Base-by-base conservation (phyloP, 1,284 basidiomycete species). In the Coniferiporia weirii region DNA sequence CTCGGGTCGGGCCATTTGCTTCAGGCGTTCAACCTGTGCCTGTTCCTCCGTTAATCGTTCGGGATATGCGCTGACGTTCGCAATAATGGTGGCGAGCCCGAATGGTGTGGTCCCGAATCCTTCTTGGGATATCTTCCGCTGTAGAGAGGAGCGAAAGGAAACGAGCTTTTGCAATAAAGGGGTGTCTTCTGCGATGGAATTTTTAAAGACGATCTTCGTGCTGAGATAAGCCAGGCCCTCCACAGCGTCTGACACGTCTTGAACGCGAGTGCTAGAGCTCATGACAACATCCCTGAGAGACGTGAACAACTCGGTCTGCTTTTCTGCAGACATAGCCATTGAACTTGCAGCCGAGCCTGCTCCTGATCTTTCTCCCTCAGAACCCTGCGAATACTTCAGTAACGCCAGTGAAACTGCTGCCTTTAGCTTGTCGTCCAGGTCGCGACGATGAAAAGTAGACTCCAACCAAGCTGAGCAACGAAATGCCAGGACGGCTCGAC, bases 171-270 rank as follows among this genome's bases (percentile, higher is more conserved):
- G 76, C 49, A 93, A 74, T 67, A 94, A 85, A 0, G 67, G 63
- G 0, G 74, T 35, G 63, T 87, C 80, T 13, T 73, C 73, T 13
- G 84, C 80, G 47, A 95, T 72, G 35, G 70, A 68, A 63, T 87
- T 85, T 70, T 92, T 91, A 63, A 91, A 76, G 1, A 71, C 63
- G 0, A 90, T 77, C 62, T 85, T 81, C 36, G 81, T 75, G 61
- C 85, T 90, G 59, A 94, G 81, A 70, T 95, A 91, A 7, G 89
- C 89, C 54, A 97, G 73, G 0, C 87, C 92, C 73, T 97, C 94
- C 17, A 95, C 75, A 6, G 84, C 85, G 63, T 91, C 87, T 7
- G 77, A 71, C 34, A 80, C 22, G 50, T 57, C 45, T 12, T 52
- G 50, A 13, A 59, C 19, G 19, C 19, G 17, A 38, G 20, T 40